Base-by-base conservation (phyloP, 2,329 filamentous ascomycete genomes). In the Beauveria sp. region DNA sequence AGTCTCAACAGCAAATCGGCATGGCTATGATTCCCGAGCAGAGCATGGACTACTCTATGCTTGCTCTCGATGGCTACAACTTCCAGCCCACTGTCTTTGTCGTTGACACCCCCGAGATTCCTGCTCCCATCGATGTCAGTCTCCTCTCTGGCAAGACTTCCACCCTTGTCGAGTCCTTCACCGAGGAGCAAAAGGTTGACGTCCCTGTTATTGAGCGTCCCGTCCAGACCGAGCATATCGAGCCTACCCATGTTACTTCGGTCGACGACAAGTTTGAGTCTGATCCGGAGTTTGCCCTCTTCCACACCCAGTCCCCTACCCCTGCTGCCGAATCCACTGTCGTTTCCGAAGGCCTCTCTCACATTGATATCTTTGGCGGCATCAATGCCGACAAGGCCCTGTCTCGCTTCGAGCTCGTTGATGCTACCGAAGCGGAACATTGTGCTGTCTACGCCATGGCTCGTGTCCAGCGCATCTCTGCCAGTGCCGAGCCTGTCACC, bases 1-100 rank as follows among this genome's bases (percentile, higher is more conserved):
- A 82, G 61, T 74, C 78, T 56, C 80, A 84, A 67, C 83, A 87
- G 65, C 87, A 90, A 71, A 88, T 92, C 65, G 87, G 87, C 69
- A 89, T 96, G 82, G 85, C 89, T 62, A 89, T 92, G 82, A 85
- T 96, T 52, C 90, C 91, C 1, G 91, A 96, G 75, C 86, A 89
- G 67, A 80, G 77, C 57, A 80, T 92, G 73, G 89, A 96, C 69
- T 87, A 92, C 67, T 84, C 86, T 59, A 84, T 88, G 75, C 81
- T 94, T n/a, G 77, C 71, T 65, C 73, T 92, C 51, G 83, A 83
- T 68, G 77, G 78, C 62, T 86, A 81, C 72, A 80, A 78, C 71
- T 87, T 84, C 72, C 86, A 89, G 70, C 86, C 87, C 26, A 85
- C 86, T 70, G 86, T 90, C 54, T 96, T 89, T 68, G 84, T 90